Base-by-base conservation (phyloP, 306 rosid genomes). In the Cucurbita moschata region DNA sequence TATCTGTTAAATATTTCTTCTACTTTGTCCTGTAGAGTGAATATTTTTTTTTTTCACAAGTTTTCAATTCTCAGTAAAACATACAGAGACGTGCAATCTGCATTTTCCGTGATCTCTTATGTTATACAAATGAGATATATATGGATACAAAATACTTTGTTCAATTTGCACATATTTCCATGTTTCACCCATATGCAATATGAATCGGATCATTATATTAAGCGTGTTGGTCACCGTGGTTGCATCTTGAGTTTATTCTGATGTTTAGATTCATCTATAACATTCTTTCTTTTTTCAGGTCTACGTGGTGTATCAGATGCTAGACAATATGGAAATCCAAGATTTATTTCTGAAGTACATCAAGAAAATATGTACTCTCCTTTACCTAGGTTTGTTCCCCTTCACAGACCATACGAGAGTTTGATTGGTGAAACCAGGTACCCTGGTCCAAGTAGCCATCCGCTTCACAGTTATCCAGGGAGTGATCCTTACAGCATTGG, bases 281-380 rank as follows among this genome's bases (percentile, higher is more conserved):
- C 35, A 42, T 44, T 42, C 35, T 18, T 64, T 64, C 42, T 42
- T 18, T 64, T 64, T 64, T 42, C 35, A 64, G 71, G 71, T 64
- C 71, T 0, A 64, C 23, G 4, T n/a, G 23, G 37, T 7, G 42
- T 42, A 10, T 12, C 71, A 10, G 72, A 50, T 38, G 71, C 58
- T 40, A 71, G 65, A 60, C 65, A 10, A 69, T 60, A 14, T 47
- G 79, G 78, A 58, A 72, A 62, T 58, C 52, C 68, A 66, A 76
- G 73, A 77, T 65, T 82, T 37, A 46, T 73, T 68, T 56, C 77
- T 58, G 76, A 71, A 72, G 81, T 61, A 75, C 68, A 76, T 81
- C 79, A 75, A 50, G 65, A 73, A 63, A 73, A 72, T 70, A 82
- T 47, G 77, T 51, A 15, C 64, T 78, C 72, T 44, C 80, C 75